Evolutionary conservation across 768 basidiomycete genomes (phyloP), one percentile per base, ranked within the genome.

Genomic region (Mycena indigotica): DNA sequence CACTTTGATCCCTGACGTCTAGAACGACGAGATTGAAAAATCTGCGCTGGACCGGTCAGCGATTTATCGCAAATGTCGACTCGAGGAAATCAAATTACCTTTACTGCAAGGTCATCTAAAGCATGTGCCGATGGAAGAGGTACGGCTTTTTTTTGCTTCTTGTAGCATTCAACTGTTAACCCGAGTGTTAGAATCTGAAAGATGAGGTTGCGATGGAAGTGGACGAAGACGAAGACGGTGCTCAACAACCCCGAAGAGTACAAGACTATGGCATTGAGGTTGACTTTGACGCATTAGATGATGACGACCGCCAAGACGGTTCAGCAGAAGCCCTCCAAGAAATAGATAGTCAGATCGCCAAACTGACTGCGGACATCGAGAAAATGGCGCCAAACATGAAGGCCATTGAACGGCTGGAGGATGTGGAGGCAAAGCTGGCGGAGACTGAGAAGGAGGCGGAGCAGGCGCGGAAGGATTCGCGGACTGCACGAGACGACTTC

Each of bases 381-480:
- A 82, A 85, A 50, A 92, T 98, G 88, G 91, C 93, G 1, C 95
- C 96, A 12, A 99, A 98, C 69, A 80, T 98, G 84, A 98, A 98
- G 71, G 96, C 96, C 0, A 90, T 95, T 63, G 95, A 98, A 62
- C 79, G 88, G 56, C 77, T 95, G 25, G 93, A 93, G 52, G 88
- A 93, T 60, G 90, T 93, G 2, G 88, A 98, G 70, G 76, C 80
- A 2, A 94, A 92, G 66, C 80, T 98, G 16, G 81, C 86, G 1
- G 90, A 93, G 55, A 95, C 94, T 0, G 95, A 98, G 74, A 85
- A 82, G 58, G 96, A 98, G 69, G 93, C 95, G 1, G 95, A 97
- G 10, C 87, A 91, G 63, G 91, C 95, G 2, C 83, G 95, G 40
- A 92, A 90, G 65, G 92, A 93, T 40, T 94, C 93, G 0, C 95